Percentiles rank a stretch among this genome's conserved stretches.
phyloP scores from a whole-genome alignment of 495 filamentous ascomycete genomes.

The Tuber aestivum region DNA sequence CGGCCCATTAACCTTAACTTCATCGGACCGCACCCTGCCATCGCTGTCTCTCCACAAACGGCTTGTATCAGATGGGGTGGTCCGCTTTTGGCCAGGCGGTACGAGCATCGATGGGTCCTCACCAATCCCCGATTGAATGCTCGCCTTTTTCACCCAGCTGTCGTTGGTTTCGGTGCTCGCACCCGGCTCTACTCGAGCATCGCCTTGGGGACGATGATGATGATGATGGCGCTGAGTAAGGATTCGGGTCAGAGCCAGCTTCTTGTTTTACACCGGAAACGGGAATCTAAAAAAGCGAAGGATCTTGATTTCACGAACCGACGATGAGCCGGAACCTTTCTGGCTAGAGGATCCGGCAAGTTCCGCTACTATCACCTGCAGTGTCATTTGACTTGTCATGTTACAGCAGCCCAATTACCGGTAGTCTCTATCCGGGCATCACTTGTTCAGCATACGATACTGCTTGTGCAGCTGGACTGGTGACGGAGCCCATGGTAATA shows the following conservation, averaged over 20 bases:
- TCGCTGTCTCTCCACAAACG: neutral
- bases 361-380: conserved; percentile 28
- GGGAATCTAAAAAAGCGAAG: neutral
- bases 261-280: neutral
- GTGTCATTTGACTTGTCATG: conserved; percentile 22
- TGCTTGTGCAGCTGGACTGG: neutral
- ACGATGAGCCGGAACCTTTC: conserved; percentile 34
- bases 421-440: conserved; percentile 21
- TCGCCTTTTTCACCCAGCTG: neutral
- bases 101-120: neutral
- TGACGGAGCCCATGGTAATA: neutral
- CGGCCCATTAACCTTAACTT: neutral
- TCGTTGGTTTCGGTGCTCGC: neutral
- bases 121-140: no score
- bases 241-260: neutral
- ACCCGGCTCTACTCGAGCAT: no score
- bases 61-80: no score
- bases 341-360: conserved; percentile 30
- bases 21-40: neutral
- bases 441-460: neutral
- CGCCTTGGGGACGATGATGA: neutral
- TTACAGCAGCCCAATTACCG: conserved; percentile 31
- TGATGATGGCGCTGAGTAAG: neutral
- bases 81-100: neutral
- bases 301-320: conserved; percentile 21